Conservation (phyloP, 345 rosid genomes). For the Eucalyptus erythrocorys region DNA sequence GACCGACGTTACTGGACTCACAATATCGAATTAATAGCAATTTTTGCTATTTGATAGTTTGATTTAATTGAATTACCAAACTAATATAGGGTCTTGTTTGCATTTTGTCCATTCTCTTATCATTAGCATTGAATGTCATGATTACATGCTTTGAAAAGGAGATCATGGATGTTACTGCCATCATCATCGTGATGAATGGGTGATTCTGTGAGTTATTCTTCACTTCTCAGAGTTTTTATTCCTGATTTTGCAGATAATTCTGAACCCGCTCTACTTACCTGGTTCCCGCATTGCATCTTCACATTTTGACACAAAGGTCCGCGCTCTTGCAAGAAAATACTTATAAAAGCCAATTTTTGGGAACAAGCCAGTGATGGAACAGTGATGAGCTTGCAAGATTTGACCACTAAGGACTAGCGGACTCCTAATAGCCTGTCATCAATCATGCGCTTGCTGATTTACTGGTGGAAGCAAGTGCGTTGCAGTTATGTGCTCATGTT, state of each 20-base stretch:
- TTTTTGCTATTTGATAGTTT: background rate
- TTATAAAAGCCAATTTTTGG: conserved; percentile 13
- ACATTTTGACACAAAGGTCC: conserved; percentile 91
- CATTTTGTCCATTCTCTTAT: background rate
- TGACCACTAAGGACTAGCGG: background rate
- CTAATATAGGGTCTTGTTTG: background rate
- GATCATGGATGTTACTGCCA: background rate
- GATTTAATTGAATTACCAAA: background rate
- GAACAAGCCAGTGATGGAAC: background rate
- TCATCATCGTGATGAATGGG: background rate
- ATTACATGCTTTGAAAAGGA: background rate
- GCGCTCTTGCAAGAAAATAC: conserved; percentile 90
- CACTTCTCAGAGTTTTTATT: background rate
- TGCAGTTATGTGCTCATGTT: background rate
- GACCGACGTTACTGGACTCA: background rate
- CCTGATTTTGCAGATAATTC: conserved; percentile 55
- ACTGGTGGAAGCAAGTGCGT: background rate
- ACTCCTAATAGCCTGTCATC: background rate
- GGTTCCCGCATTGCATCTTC: conserved; percentile 86
- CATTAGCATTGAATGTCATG: background rate
- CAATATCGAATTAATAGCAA: background rate
- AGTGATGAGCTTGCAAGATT: background rate
- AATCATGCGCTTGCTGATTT: background rate
- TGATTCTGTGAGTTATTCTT: background rate
- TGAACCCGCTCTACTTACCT: conserved; percentile 83